Conservation (phyloP, 2,329 filamentous ascomycete genomes). For the Apiospora hydei region DNA sequence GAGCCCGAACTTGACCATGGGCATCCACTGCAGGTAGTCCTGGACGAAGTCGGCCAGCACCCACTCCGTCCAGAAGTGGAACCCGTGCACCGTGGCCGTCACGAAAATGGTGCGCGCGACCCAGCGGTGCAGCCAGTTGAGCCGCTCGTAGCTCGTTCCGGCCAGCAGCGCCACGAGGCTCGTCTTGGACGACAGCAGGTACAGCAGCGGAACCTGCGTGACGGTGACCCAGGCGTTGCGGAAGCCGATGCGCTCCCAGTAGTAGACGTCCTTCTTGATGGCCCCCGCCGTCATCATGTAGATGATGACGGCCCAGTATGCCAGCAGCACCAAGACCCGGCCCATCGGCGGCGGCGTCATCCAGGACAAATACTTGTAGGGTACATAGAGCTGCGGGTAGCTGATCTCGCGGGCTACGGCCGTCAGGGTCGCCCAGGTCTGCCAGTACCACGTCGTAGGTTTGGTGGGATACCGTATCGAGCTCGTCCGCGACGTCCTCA, state of each 20-base stretch:
- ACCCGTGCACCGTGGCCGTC: constrained; percentile 73
- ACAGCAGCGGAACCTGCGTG: constrained; percentile 70
- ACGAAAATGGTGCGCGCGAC: constrained; percentile 73
- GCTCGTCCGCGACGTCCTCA: constrained; percentile 52
- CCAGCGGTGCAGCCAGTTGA: constrained; percentile 80
- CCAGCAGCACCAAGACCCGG: constrained; percentile 59
- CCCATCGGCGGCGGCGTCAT: constrained; percentile 65
- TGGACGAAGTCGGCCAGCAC: constrained; percentile 64
- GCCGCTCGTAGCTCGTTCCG: constrained; percentile 70
- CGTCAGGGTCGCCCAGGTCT: constrained; percentile 65
- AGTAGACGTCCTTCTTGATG: constrained; percentile 60
- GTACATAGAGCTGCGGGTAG: constrained; percentile 62
- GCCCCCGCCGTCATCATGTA: constrained; percentile 62
- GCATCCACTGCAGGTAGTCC: constrained; percentile 66
- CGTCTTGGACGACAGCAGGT: constrained; percentile 66
- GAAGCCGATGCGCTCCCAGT: constrained; percentile 71
- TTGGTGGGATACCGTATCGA: constrained; percentile 59
- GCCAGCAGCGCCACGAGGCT: constrained; percentile 66
- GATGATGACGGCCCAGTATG: constrained; percentile 66
- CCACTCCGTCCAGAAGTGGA: constrained; percentile 73
- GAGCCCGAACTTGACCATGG: constrained; percentile 71
- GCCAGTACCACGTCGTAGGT: constrained; percentile 53
- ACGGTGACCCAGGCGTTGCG: constrained; percentile 72
- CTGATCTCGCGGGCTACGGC: constrained; percentile 63
- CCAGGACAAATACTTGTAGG: constrained; percentile 57